Percentiles rank a stretch among this genome's conserved stretches.
Evolutionary conservation across 352 stramenopile species (phyloP).

Genomic region (Globisporangium iwayamae): DNA sequence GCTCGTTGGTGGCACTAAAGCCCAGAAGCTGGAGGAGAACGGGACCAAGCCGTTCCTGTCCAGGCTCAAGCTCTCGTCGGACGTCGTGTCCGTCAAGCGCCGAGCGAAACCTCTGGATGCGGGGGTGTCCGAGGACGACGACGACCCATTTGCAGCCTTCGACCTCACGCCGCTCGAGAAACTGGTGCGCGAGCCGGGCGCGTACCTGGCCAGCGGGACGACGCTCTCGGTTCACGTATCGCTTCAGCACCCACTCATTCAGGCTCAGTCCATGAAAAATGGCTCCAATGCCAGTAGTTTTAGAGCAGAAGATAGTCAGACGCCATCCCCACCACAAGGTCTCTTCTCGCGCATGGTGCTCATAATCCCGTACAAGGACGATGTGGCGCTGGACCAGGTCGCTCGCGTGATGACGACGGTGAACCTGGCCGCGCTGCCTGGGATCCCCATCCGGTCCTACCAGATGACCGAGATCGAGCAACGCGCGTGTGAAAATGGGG

Average conservation of each 20-base stretch:
- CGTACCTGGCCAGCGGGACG: slow-evolving; percentile 41
- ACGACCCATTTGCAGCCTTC: slow-evolving; percentile 15
- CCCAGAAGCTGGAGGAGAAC: not conserved
- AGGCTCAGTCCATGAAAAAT: not conserved
- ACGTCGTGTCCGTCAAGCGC: slow-evolving; percentile 52
- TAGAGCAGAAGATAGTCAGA: not conserved
- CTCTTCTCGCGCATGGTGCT: slow-evolving; percentile 76
- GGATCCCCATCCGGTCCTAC: slow-evolving; percentile 72
- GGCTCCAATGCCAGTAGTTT: not conserved
- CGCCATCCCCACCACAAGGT: not conserved
- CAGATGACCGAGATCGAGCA: slow-evolving; percentile 65
- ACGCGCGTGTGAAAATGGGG: slow-evolving; percentile 40
- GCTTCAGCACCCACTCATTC: slow-evolving; percentile 36
- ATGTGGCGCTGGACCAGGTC: slow-evolving; percentile 41
- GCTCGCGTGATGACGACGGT: slow-evolving; percentile 52
- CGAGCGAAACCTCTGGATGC: slow-evolving; percentile 46
- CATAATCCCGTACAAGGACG: slow-evolving; percentile 83
- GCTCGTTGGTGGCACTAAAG: slow-evolving; percentile 8
- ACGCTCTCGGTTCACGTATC: slow-evolving; percentile 39
- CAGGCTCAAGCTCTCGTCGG: slow-evolving; percentile 39
- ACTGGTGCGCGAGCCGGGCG: slow-evolving; percentile 52
- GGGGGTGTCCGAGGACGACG: slow-evolving; percentile 11
- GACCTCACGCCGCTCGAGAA: slow-evolving; percentile 36
- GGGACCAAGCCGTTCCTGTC: slow-evolving; percentile 26
- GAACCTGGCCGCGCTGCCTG: slow-evolving; percentile 52